A percentile compares a stretch with the other conserved stretches of the same genome.
Conservation (phyloP, 2,329 filamentous ascomycete species). For the Exophiala bonariae region DNA sequence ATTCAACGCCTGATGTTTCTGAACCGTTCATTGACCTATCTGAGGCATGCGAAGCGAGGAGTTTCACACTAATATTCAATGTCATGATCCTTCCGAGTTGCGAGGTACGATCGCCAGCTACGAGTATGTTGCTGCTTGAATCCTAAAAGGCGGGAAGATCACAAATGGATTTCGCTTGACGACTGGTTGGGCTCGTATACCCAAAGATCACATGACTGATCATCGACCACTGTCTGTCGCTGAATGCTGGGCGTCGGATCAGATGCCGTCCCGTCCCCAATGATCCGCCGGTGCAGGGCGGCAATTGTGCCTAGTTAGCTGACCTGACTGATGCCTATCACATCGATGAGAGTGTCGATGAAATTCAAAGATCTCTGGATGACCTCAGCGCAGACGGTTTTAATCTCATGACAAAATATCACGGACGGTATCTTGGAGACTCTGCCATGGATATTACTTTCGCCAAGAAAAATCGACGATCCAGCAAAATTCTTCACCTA, state of each 20-base stretch:
- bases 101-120: too few species aligned
- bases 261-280: not conserved
- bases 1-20: not conserved
- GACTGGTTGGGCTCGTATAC: not conserved
- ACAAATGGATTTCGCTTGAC: not conserved
- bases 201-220: not conserved
- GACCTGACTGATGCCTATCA: not conserved
- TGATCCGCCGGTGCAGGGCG: not conserved
- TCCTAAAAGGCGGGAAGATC: not conserved
- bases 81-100: not conserved
- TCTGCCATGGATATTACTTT: constrained; percentile 46
- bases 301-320: not conserved
- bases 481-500: constrained; percentile 54
- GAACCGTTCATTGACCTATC: not conserved
- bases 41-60: not conserved
- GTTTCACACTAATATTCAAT: not conserved
- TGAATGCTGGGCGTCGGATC: not conserved
- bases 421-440: constrained; percentile 55
- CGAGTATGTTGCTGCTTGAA: not conserved
- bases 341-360: constrained; percentile 45
- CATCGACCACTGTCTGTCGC: not conserved
- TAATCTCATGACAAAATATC: constrained; percentile 51
- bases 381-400: constrained; percentile 50
- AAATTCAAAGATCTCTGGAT: constrained; percentile 45
- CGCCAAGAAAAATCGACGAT: constrained; percentile 45